These are phyloP conservation scores for Microascus cirrosus DNA, from an alignment of 2,329 filamentous ascomycete genomes.

Conservation along the genomic window DNA sequence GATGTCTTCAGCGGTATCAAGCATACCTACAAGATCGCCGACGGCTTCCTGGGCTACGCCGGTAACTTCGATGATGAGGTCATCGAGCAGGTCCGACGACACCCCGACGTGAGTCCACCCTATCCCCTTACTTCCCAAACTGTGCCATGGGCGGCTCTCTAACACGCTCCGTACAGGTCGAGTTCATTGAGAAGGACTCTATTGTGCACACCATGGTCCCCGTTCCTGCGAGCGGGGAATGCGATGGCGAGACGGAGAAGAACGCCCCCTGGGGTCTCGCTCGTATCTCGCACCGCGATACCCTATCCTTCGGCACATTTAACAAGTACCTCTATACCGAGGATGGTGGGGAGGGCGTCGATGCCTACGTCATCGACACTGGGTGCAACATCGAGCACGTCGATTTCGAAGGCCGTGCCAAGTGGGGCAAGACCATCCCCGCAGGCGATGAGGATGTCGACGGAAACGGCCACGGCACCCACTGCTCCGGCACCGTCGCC, in stretches of 20 bases:
- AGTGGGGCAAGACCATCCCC: constrained; percentile 96
- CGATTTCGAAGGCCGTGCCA: constrained; percentile 91
- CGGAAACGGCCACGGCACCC: constrained; percentile 96
- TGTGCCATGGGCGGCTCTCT: neutral
- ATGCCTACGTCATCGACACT: constrained; percentile 97
- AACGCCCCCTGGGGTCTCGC: constrained; percentile 97
- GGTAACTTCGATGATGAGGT: constrained; percentile 90
- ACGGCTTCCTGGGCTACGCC: constrained; percentile 77
- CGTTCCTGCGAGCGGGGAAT: constrained; percentile 27
- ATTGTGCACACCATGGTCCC: constrained; percentile 71
- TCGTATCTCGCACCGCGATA: constrained; percentile 89
- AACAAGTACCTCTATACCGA: constrained; percentile 95
- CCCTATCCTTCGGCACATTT: constrained; percentile 80
- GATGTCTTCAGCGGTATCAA: constrained; percentile 70
- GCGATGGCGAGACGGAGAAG: constrained; percentile 62
- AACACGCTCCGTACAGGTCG: constrained; percentile 52
- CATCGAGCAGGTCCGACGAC: constrained; percentile 86
- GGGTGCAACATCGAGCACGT: constrained; percentile 90
- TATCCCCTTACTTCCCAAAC: neutral
- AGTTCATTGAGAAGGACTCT: constrained; percentile 91
- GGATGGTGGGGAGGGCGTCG: constrained; percentile 91
- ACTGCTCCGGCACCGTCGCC: constrained; percentile 96
- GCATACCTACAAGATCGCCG: constrained; percentile 91
- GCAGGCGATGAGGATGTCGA: constrained; percentile 73
- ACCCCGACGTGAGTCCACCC: constrained; percentile 79